Conservation (phyloP, 257 asterid species). For the Misopates orontium region DNA sequence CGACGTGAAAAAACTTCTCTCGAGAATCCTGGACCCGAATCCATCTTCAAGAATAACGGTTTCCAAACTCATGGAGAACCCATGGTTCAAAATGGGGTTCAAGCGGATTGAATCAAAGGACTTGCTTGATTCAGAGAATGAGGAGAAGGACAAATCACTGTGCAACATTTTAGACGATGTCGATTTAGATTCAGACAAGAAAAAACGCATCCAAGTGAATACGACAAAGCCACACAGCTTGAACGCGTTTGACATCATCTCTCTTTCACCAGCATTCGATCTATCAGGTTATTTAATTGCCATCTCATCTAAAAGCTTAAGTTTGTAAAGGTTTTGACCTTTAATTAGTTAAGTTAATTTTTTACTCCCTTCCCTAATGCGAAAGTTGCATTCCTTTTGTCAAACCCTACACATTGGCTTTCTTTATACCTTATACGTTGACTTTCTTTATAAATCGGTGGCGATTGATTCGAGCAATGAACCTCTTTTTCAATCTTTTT, state of each 20-base stretch:
- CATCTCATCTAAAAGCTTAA: too few species aligned
- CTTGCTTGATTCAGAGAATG: not conserved
- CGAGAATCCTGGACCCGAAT: slow-evolving; percentile 75
- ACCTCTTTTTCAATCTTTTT: too few species aligned
- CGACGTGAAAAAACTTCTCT: slow-evolving; percentile 55
- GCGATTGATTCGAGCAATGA: too few species aligned
- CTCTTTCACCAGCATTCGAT: slow-evolving; percentile 69
- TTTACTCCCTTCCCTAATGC: too few species aligned
- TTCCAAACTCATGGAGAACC: slow-evolving; percentile 64
- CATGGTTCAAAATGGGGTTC: slow-evolving; percentile 79
- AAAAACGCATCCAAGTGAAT: slow-evolving; percentile 5
- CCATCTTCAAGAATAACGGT: slow-evolving; percentile 57
- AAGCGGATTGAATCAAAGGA: slow-evolving; percentile 30
- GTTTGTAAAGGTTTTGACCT: too few species aligned
- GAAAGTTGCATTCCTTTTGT: too few species aligned
- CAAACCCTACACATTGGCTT: too few species aligned
- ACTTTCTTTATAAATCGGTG: too few species aligned
- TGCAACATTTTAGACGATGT: slow-evolving; percentile 38
- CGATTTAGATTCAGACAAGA: slow-evolving; percentile 40
- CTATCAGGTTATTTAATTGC: slow-evolving; percentile 37
- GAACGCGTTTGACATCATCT: slow-evolving; percentile 88
- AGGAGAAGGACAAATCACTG: slow-evolving; percentile 36
- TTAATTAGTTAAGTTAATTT: too few species aligned
- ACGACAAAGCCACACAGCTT: slow-evolving; percentile 41
- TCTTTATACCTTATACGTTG: too few species aligned